Base-by-base conservation (phyloP, 1,284 basidiomycete genomes). In the Trichosporon sp. region DNA sequence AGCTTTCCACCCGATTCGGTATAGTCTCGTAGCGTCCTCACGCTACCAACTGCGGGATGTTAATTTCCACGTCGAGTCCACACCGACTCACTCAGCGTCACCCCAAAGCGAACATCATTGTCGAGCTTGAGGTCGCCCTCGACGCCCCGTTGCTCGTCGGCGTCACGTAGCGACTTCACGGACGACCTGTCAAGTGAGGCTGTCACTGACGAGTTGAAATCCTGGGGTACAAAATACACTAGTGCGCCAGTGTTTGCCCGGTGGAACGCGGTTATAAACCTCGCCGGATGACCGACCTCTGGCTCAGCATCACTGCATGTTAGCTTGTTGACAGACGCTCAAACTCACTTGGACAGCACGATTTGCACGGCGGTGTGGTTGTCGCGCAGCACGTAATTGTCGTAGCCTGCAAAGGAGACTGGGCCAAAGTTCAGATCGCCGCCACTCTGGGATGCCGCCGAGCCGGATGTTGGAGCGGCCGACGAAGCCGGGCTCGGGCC, bases 371-470 rank as follows among this genome's bases (percentile, higher is more conserved):
- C 76, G 1, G 85, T 85, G 35, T 80, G 59, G 71, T 82, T 82
- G 70, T 86, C 84, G n/a, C 86, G 75, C 56, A 83, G 80, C 51
- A 86, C 81, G 73, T 85, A 85, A 74, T 87, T 86, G 74, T 85
- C 80, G 75, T 86, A 84, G 0, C 83, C 82, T 14, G 82, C 84
- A 68, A 82, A 82, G 19, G 70, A 63, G 70, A 82, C 65, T 0
- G 80, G 78, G 16, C 79, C 81, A 16, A 81, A 72, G 40, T 56
- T 69, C 46, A 74, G 70, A 19, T 31, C 40, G 51, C 51, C 51
- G 8, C 51, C 51, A 54, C 61, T 63, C 3, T 37, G 59, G 5
- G 59, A 32, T 14, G 14, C 21, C 56, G 38, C 46, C 4, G 61
- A 8, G 2, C 43, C 11, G 2, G 43, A 5, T n/a, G 61, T 43